Evolutionary conservation across 805 yeast species (phyloP), one percentile per base, ranked within the genome.

Genomic region (Myxozyma melibiosi): DNA sequence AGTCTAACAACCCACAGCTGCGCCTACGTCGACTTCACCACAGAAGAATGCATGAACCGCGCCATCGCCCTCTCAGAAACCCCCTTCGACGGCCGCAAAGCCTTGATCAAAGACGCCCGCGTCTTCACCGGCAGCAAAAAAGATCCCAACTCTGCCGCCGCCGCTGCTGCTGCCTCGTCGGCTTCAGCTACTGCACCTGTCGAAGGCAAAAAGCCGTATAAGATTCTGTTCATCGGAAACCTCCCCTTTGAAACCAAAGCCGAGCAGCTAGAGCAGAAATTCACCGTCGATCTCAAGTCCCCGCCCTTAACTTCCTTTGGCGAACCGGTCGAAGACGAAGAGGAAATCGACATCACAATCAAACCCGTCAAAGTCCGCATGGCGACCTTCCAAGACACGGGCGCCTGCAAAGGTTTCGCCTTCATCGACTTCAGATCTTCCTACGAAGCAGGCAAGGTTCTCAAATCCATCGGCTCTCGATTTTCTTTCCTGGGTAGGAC

Each of bases 321-420:
- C 2, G 53, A 38, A 31, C 28, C 11, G 24, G 28, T 31, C n/a
- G 51, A 39, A 40, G 33, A 39, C 68, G 97, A 90, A 68, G 88
- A 97, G 8, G 88, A 95, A 0, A 84, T 87, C 57, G 95, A 87
- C 34, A 72, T 83, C 61, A 75, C 92, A 46, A 97, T 98, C 38
- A 90, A 87, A 62, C 92, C 95, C 57, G 74, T 78, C 28, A 48
- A 82, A 64, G 82, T 92, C 52, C 82, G 99, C 71, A 92, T 91
- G 95, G 98, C 98, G 2, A 91, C 99, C n/a, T 92, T 92, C 73
- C 90, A 94, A 73, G 99, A 92, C 70, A 41, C 87, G 49, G 98
- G 97, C 1, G 92, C 91, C 70, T 92, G 98, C 77, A 94, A 94
- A 72, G 98, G 98, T 1, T 92, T 92, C 76, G 90, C 96, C 1